A percentile compares a stretch with the other conserved stretches of the same genome.
These are phyloP conservation scores for Nemania sp. DNA, from an alignment of 2,329 filamentous ascomycete species.

Conservation along the genomic window DNA sequence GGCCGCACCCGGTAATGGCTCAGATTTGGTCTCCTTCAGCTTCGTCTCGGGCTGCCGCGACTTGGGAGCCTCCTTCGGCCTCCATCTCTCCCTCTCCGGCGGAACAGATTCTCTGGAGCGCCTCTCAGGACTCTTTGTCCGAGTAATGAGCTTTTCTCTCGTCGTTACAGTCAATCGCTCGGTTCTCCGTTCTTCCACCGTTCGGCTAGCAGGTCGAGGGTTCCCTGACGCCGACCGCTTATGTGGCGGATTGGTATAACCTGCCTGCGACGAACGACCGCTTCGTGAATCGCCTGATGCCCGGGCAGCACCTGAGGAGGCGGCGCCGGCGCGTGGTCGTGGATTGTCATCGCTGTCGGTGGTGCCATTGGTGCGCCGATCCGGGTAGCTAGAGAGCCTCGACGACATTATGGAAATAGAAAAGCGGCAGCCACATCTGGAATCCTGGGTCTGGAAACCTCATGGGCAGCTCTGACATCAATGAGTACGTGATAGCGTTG, in stretches of 20 bases:
- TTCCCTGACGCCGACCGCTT: slow-evolving; percentile 70
- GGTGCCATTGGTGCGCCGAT: slow-evolving; percentile 58
- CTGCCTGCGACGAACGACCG: slow-evolving; percentile 49
- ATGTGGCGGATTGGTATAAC: slow-evolving; percentile 60
- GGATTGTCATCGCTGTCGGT: slow-evolving; percentile 49
- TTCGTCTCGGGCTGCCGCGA: slow-evolving; percentile 60
- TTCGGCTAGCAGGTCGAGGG: slow-evolving; percentile 62
- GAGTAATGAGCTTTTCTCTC: slow-evolving; percentile 70
- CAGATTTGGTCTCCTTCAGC: slow-evolving; percentile 59
- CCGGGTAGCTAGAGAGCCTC: slow-evolving; percentile 55
- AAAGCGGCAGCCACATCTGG: slow-evolving; percentile 44
- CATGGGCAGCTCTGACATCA: slow-evolving; percentile 28
- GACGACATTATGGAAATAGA: slow-evolving; percentile 50
- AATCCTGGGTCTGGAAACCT: slow-evolving; percentile 31
- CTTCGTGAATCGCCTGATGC: slow-evolving; percentile 52
- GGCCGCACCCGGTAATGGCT: slow-evolving; percentile 63
- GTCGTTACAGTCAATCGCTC: slow-evolving; percentile 70
- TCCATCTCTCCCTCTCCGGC: slow-evolving; percentile 52
- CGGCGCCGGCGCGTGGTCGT: slow-evolving; percentile 44
- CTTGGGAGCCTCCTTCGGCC: slow-evolving; percentile 56
- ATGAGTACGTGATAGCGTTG: slow-evolving; percentile 2
- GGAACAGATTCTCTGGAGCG: slow-evolving; percentile 51
- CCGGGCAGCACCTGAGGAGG: slow-evolving; percentile 39
- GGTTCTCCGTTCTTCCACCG: slow-evolving; percentile 66
- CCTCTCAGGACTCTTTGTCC: slow-evolving; percentile 69